Evolutionary conservation across 129 eudicot genomes (phyloP).

Genomic region (Centrapalus pauciflorus): DNA sequence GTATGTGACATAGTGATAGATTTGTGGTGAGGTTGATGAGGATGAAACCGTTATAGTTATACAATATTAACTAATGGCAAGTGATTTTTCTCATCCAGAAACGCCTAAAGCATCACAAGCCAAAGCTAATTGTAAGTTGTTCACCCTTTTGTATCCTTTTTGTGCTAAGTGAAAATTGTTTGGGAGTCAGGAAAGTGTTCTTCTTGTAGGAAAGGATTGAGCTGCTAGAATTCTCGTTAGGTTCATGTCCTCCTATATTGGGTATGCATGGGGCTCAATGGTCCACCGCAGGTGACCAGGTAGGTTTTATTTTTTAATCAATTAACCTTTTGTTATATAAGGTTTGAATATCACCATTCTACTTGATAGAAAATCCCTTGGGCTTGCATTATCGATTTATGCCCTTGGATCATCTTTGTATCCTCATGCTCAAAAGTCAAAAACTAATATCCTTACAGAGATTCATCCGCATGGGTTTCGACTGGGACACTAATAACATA

Average conservation of each 20-base stretch:
- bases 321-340: neutral
- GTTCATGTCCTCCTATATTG: conserved; percentile 70
- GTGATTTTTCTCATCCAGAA: conserved; percentile 55
- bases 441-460: conserved; percentile 35
- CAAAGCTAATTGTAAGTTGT: conserved; percentile 82
- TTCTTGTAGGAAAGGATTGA: conserved; percentile 79
- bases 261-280: conserved; percentile 87
- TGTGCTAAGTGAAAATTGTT: neutral
- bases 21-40: neutral
- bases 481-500: conserved; percentile 84
- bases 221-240: conserved; percentile 81
- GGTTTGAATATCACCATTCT: neutral
- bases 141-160: neutral
- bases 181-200: neutral
- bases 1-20: too few species aligned
- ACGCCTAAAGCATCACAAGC: conserved; percentile 83
- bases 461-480: conserved; percentile 77
- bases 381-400: neutral
- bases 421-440: neutral
- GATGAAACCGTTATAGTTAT: too few species aligned
- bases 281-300: conserved; percentile 77
- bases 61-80: neutral
- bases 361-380: neutral
- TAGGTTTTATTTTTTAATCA: conserved; percentile 55
- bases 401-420: neutral